These are phyloP conservation scores for Diaporthe sp. DNA, from an alignment of 2,329 filamentous ascomycete genomes.

Conservation along the genomic window DNA sequence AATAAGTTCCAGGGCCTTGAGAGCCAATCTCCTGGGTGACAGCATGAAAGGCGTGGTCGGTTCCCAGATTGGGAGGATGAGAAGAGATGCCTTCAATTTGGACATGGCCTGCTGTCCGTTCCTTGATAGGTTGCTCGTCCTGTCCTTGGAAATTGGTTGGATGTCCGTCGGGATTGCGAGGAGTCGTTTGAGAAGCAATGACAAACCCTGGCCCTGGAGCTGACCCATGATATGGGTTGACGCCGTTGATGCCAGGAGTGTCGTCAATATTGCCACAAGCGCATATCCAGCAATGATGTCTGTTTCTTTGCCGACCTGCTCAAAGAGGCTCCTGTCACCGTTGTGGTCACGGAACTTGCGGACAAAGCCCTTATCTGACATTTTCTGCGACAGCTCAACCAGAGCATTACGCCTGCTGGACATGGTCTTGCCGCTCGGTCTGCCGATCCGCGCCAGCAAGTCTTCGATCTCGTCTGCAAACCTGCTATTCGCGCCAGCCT, in stretches of 20 bases:
- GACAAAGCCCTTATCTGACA: conserved; percentile 74
- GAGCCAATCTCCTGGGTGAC: conserved; percentile 73
- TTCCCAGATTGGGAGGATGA: conserved; percentile 72
- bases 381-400: conserved; percentile 71
- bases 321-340: conserved; percentile 77
- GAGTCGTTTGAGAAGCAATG: conserved; percentile 68
- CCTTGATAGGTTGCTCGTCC: conserved; percentile 78
- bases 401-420: conserved; percentile 71
- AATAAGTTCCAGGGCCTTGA: conserved; percentile 74
- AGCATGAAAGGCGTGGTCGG: conserved; percentile 63
- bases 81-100: conserved; percentile 67
- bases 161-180: conserved; percentile 70
- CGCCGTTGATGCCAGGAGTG: conserved; percentile 72
- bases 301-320: conserved; percentile 69
- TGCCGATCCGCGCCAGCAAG: conserved; percentile 71
- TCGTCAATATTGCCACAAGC: conserved; percentile 73
- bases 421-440: conserved; percentile 59
- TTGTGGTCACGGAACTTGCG: conserved; percentile 81
- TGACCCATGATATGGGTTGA: conserved; percentile 72
- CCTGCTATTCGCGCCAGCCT: conserved; percentile 76
- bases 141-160: conserved; percentile 71
- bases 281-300: conserved; percentile 75
- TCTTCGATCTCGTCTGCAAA: conserved; percentile 77
- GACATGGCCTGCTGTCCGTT: conserved; percentile 70
- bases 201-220: conserved; percentile 67